Evolutionary conservation across 2,329 filamentous ascomycete genomes (phyloP).

Genomic region (Dothidotthia symphoricarpi): DNA sequence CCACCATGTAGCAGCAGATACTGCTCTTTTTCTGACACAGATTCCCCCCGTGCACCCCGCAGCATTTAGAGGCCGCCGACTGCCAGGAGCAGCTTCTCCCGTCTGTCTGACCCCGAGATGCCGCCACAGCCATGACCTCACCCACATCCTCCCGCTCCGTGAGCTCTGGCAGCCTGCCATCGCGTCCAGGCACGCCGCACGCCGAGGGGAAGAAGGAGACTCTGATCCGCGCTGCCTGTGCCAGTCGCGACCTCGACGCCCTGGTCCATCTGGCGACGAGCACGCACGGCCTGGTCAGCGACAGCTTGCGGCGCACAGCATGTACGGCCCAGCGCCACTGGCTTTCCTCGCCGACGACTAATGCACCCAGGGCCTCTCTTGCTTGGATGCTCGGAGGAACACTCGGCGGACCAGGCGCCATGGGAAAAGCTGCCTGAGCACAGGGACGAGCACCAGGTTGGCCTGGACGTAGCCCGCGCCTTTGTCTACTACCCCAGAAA

Average conservation of each 20-base stretch:
- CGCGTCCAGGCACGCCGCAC: slow-evolving; percentile 18
- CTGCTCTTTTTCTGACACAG: too few species aligned
- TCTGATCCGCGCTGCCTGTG: slow-evolving; percentile 45
- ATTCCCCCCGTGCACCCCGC: too few species aligned
- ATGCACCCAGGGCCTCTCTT: slow-evolving; percentile 60
- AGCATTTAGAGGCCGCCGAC: too few species aligned
- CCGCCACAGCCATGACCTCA: slow-evolving; percentile 27
- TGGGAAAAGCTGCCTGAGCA: slow-evolving; percentile 72
- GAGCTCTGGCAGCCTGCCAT: slow-evolving; percentile 29
- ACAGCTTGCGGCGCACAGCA: slow-evolving; percentile 64
- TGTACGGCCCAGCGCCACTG: slow-evolving; percentile 58
- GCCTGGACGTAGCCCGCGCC: slow-evolving; percentile 89
- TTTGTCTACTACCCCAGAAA: slow-evolving; percentile 88
- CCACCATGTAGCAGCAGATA: too few species aligned
- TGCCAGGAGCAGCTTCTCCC: too few species aligned
- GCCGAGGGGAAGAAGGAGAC: slow-evolving; percentile 29
- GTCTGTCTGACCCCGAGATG: too few species aligned
- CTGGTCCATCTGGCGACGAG: slow-evolving; percentile 47
- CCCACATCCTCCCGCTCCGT: slow-evolving; percentile 26
- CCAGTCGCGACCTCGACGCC: slow-evolving; percentile 39
- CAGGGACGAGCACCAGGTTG: slow-evolving; percentile 84
- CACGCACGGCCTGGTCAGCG: slow-evolving; percentile 48
- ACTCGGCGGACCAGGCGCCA: slow-evolving; percentile 23
- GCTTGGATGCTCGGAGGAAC: slow-evolving; percentile 39
- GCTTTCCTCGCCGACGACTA: slow-evolving; percentile 11